Percentiles rank a stretch among this genome's conserved stretches.
Conservation (phyloP, 176 grass and related monocot species). For the barley (Hordeum vulgare) region MorexV3_pseudomolecules_assembly NC_058523.1:407636627-407637126, state of each 20-base stretch:
- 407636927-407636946: background rate
- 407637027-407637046: background rate
- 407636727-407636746: background rate
- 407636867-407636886: conserved; percentile 8
- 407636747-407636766: background rate
- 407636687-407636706: background rate
- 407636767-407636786: background rate
- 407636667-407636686: background rate
- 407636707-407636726: background rate
- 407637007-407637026: conserved; percentile 14
- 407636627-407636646: conserved; percentile 8
- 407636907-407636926: background rate
- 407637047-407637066: conserved; percentile 2
- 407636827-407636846: background rate
- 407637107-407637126: conserved; percentile 99
- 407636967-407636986: background rate
- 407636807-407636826: background rate
- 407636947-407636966: background rate
- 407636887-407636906: conserved; percentile 6
- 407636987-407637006: background rate
- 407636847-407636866: background rate
- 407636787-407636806: background rate
- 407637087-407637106: conserved; percentile 73
- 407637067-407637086: conserved; percentile 68
- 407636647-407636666: background rate